A percentile compares a stretch with the other conserved stretches of the same genome.
Evolutionary conservation across 2,329 filamentous ascomycete genomes (phyloP).

Genomic region (Cephalotrichum gorgonifer): DNA sequence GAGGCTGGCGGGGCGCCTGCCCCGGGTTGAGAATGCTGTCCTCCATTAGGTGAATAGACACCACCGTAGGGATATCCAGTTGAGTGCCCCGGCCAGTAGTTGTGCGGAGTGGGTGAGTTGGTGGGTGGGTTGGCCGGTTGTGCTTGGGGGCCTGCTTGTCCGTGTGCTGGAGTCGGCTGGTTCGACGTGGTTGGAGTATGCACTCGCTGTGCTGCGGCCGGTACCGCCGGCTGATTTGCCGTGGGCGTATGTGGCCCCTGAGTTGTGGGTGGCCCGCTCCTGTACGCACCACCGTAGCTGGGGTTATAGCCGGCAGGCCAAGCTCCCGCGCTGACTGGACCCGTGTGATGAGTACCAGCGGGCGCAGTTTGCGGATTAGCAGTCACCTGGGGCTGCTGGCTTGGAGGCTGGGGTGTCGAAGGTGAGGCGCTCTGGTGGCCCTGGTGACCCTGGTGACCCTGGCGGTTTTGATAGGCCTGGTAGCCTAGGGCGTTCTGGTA

Average conservation of each 20-base stretch:
- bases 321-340: neutral
- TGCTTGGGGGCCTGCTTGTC: neutral
- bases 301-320: neutral
- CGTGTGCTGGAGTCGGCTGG: neutral
- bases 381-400: neutral
- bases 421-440: neutral
- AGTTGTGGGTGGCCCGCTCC: neutral
- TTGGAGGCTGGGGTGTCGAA: neutral
- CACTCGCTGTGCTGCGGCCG: neutral
- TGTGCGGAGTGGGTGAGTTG: neutral
- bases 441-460: neutral
- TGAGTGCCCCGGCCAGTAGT: neutral
- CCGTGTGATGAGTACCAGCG: neutral
- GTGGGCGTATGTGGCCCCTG: neutral
- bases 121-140: no score
- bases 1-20: neutral
- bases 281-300: neutral
- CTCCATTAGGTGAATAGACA: neutral
- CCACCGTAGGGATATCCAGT: neutral
- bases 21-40: neutral
- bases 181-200: neutral
- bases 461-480: neutral
- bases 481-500: neutral
- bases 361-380: neutral
- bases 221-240: neutral